phyloP scores from a whole-genome alignment of 2,329 filamentous ascomycete genomes.

The Diaporthe caulivora region DNA sequence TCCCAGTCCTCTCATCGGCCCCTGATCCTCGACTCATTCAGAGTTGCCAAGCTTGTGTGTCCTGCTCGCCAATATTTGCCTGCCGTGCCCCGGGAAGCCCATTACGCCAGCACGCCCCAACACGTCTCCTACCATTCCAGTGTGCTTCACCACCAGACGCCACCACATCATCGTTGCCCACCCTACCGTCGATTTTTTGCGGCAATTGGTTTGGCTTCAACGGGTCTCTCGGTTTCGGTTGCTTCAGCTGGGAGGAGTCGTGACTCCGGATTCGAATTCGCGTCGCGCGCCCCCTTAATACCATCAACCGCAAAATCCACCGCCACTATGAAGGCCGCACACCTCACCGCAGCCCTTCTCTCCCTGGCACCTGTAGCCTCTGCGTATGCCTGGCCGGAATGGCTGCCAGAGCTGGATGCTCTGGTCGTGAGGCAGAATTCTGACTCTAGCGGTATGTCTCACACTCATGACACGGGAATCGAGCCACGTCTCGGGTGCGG shows the following conservation, averaged over 20 bases:
- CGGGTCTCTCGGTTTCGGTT: not conserved
- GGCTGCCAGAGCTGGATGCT: slow-evolving; percentile 65
- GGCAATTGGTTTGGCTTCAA: not conserved
- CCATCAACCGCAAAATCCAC: not conserved
- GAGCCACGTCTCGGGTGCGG: slow-evolving; percentile 28
- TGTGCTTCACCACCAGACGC: slow-evolving; percentile 18
- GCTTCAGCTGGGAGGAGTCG: not conserved
- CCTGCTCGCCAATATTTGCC: slow-evolving; percentile 15
- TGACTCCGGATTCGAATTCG: slow-evolving; percentile 1
- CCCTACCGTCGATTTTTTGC: not conserved
- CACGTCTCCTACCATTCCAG: not conserved
- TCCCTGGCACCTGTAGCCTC: slow-evolving; percentile 64
- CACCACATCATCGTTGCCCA: slow-evolving; percentile 12
- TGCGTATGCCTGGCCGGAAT: slow-evolving; percentile 64
- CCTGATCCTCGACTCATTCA: slow-evolving; percentile 29
- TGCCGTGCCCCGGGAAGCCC: slow-evolving; percentile 10
- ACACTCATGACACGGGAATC: slow-evolving; percentile 22
- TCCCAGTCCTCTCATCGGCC: slow-evolving; percentile 12
- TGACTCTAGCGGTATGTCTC: slow-evolving; percentile 35
- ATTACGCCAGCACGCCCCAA: slow-evolving; percentile 12
- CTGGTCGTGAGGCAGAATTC: slow-evolving; percentile 62
- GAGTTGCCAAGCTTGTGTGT: slow-evolving; percentile 17
- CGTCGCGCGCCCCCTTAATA: slow-evolving; percentile 16
- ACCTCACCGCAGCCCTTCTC: slow-evolving; percentile 63
- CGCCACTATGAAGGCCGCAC: slow-evolving; percentile 63